A percentile compares a stretch with the other conserved stretches of the same genome.
These are phyloP conservation scores for Selenicereus undatus DNA, from an alignment of 148 eudicot genomes.

Conservation along the genomic window DNA sequence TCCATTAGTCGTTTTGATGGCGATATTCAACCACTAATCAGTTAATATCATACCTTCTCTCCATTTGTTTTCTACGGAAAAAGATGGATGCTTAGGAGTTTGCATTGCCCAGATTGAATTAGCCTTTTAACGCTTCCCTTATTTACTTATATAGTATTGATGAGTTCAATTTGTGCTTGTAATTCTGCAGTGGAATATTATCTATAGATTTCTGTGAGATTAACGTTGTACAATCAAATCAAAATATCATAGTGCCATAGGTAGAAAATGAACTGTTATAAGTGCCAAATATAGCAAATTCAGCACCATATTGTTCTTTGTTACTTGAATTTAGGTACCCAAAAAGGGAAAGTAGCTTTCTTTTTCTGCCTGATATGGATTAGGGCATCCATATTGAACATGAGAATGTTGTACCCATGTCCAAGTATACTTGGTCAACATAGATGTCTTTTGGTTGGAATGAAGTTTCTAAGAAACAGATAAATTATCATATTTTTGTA, in stretches of 20 bases:
- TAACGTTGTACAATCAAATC: neutral
- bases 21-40: constrained; percentile 45
- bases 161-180: neutral
- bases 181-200: neutral
- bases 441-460: neutral
- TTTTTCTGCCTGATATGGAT: neutral
- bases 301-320: neutral
- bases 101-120: neutral
- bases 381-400: neutral
- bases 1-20: constrained; percentile 59
- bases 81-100: neutral
- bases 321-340: neutral
- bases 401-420: neutral
- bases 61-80: neutral
- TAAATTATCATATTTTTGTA: neutral
- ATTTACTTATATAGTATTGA: neutral
- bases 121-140: neutral
- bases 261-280: neutral
- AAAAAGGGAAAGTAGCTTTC: neutral
- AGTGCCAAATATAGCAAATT: neutral
- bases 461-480: neutral
- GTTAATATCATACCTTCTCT: constrained; percentile 28
- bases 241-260: too few species aligned
- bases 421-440: neutral
- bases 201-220: neutral